Percentiles rank a stretch among this genome's conserved stretches.
Conservation (phyloP, 305 asterid genomes). For the Euphrasia arctica region DNA sequence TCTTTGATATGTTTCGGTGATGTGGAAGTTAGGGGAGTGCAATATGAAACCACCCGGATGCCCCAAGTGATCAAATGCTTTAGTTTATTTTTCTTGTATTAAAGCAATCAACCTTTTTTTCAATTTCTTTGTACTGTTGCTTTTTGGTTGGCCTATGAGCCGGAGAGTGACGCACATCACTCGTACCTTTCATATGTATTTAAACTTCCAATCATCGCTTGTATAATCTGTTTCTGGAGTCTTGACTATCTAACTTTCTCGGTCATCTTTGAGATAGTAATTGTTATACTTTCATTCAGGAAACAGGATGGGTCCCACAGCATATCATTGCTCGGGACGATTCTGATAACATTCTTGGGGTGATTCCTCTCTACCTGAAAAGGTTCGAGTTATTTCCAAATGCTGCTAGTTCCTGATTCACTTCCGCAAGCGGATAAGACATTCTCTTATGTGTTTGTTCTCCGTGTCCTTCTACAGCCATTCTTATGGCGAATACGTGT, state of each 20-base stretch:
- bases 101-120: conserved; percentile 8
- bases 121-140: not conserved
- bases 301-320: conserved; percentile 92
- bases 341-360: conserved; percentile 63
- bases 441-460: conserved; percentile 20
- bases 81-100: not conserved
- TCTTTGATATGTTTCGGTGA: too few species aligned
- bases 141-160: too few species aligned
- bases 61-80: too few species aligned
- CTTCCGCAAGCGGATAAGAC: conserved; percentile 3
- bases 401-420: not conserved
- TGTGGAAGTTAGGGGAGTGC: too few species aligned
- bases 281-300: conserved; percentile 43
- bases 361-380: conserved; percentile 91
- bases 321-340: conserved; percentile 83
- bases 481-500: conserved; percentile 97
- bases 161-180: too few species aligned
- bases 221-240: too few species aligned
- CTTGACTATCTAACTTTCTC: conserved; percentile 17
- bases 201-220: too few species aligned
- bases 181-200: too few species aligned
- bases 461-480: conserved; percentile 60
- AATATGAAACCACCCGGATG: too few species aligned
- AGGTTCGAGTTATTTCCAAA: conserved; percentile 47
- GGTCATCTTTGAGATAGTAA: conserved; percentile 21